Conservation (phyloP, 2,329 filamentous ascomycete genomes). For the Hansfordia pulvinata region DNA sequence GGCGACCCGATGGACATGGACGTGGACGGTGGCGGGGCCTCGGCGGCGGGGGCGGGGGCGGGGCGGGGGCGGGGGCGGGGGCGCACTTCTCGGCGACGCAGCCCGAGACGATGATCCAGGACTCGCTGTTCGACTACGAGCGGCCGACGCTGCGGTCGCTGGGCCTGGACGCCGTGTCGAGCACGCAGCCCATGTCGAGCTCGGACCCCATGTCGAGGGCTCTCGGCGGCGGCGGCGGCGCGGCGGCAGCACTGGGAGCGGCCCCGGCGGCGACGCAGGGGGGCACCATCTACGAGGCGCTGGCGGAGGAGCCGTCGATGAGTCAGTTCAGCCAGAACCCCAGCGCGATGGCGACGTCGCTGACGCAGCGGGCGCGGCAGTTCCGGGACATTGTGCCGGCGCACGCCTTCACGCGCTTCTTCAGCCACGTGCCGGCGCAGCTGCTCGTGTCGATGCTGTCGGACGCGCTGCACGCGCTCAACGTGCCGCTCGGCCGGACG, state of each 20-base stretch:
- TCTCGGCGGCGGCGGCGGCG: too few relatives aligned
- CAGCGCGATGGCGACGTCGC: constrained; percentile 62
- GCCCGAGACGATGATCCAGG: constrained; percentile 63
- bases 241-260: too few relatives aligned
- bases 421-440: constrained; percentile 63
- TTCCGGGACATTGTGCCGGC: constrained; percentile 88
- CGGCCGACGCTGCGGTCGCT: constrained; percentile 47
- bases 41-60: constrained; percentile 48
- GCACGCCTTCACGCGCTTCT: constrained; percentile 82
- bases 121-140: constrained; percentile 81
- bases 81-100: constrained; percentile 64
- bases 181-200: constrained; percentile 32
- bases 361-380: constrained; percentile 77
- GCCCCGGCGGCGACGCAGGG: constrained; percentile 18
- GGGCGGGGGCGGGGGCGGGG: constrained; percentile 19
- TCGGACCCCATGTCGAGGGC: constrained; percentile 21
- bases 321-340: constrained; percentile 73
- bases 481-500: constrained; percentile 54
- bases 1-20: constrained; percentile 68
- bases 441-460: constrained; percentile 69
- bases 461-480: constrained; percentile 73
- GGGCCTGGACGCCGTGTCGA: constrained; percentile 25
- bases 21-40: constrained; percentile 13
- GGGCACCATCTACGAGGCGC: constrained; percentile 37
- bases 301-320: constrained; percentile 78